These are phyloP conservation scores for Oryza punctata DNA, from an alignment of 176 grass and related monocot genomes.

Conservation along the genomic window DNA sequence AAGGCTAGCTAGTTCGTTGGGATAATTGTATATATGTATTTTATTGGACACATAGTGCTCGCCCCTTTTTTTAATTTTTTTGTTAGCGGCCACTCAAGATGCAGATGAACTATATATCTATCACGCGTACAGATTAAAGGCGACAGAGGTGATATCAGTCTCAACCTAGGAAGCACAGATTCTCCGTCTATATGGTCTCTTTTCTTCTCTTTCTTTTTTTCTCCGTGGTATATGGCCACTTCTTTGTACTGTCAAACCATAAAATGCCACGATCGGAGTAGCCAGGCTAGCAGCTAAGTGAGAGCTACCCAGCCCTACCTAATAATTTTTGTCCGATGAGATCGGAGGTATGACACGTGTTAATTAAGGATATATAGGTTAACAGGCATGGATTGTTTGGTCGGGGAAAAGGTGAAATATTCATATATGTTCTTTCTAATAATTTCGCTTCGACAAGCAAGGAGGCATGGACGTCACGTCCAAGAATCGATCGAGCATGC, in stretches of 20 bases:
- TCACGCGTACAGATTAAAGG: neutral
- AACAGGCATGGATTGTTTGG: neutral
- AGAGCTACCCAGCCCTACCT: neutral
- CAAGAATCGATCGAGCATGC: neutral
- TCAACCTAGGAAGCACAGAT: neutral
- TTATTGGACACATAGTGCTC: neutral
- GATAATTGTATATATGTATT: neutral
- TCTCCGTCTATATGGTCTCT: neutral
- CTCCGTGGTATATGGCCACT: neutral
- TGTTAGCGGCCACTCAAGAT: neutral
- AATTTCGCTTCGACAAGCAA: conserved; percentile 14
- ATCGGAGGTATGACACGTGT: neutral
- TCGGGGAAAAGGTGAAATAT: neutral
- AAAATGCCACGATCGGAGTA: neutral
- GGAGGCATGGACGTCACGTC: conserved; percentile 17
- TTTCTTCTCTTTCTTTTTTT: neutral
- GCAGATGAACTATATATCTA: neutral
- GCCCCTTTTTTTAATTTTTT: neutral
- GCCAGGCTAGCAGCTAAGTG: neutral
- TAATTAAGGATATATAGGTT: neutral
- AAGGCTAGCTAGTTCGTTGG: no score
- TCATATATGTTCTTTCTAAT: neutral
- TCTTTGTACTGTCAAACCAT: neutral
- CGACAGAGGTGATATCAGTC: neutral
- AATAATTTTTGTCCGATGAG: neutral